Evolutionary conservation across 345 rosid genomes (phyloP).

Genomic region (Eucalyptus regnans): DNA sequence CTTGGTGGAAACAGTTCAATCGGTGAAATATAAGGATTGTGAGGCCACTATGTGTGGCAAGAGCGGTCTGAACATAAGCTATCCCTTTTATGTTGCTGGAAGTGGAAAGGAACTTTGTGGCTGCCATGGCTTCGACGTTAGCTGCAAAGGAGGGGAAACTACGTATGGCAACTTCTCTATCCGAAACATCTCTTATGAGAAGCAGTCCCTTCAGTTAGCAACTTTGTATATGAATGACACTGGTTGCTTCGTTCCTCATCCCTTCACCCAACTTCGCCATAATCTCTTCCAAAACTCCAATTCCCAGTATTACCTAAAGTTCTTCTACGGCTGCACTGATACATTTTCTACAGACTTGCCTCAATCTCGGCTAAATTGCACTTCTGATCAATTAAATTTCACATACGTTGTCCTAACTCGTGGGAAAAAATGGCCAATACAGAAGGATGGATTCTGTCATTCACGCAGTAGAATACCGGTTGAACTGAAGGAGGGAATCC

Average conservation of each 20-base stretch:
- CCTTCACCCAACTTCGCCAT: accelerated
- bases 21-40: neutral
- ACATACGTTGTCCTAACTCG: neutral
- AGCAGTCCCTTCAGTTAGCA: neutral
- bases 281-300: neutral
- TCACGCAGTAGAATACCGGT: neutral
- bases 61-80: neutral
- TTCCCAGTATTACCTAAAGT: neutral
- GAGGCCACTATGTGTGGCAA: neutral
- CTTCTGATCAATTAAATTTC: neutral
- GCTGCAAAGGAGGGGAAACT: neutral
- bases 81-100: neutral
- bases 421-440: neutral
- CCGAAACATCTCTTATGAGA: neutral
- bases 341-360: neutral
- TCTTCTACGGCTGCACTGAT: neutral
- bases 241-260: neutral
- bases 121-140: neutral
- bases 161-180: neutral
- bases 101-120: neutral
- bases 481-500: neutral
- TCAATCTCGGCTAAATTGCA: neutral
- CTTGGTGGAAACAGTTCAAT: neutral
- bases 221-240: neutral
- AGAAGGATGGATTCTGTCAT: neutral